These are phyloP conservation scores for Lentinula edodes DNA, from an alignment of 768 basidiomycete genomes.

Conservation along the genomic window DNA sequence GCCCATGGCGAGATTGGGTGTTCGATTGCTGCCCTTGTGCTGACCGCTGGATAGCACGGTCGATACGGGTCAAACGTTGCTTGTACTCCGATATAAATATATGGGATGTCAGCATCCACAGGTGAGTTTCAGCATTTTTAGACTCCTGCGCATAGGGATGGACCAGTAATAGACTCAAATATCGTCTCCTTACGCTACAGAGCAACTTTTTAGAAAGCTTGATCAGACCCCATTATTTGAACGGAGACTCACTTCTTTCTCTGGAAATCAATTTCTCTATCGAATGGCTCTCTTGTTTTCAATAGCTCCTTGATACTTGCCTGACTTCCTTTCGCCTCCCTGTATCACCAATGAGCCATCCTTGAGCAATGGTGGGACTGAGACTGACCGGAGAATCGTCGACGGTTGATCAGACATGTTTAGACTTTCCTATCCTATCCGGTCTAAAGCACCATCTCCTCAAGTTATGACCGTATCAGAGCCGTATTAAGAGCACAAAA, in stretches of 20 bases:
- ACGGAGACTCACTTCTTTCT: slow-evolving; percentile 68
- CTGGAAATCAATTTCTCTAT: slow-evolving; percentile 80
- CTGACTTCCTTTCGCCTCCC: slow-evolving; percentile 76
- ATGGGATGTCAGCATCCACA: slow-evolving; percentile 94
- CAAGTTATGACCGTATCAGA: background rate
- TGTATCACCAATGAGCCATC: slow-evolving; percentile 21
- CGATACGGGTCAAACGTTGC: slow-evolving; percentile 61
- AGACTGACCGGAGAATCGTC: slow-evolving; percentile 5
- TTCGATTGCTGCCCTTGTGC: slow-evolving; percentile 28
- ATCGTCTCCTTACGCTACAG: slow-evolving; percentile 60
- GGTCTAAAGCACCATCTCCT: background rate
- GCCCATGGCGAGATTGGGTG: slow-evolving; percentile 41
- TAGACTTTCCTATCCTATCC: background rate
- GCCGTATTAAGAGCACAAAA: background rate
- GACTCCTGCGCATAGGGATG: slow-evolving; percentile 69
- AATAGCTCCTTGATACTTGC: slow-evolving; percentile 72
- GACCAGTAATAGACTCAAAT: slow-evolving; percentile 63
- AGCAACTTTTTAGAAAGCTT: background rate
- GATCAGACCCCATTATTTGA: background rate
- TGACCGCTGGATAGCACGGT: slow-evolving; percentile 45
- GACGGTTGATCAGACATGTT: slow-evolving; percentile 7
- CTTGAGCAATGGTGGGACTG: slow-evolving; percentile 10
- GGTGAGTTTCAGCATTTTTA: slow-evolving; percentile 73
- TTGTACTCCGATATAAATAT: slow-evolving; percentile 81
- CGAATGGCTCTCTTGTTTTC: slow-evolving; percentile 72